Evolutionary conservation across 306 rosid species (phyloP).

Genomic region (Rosa lucieae): DNA sequence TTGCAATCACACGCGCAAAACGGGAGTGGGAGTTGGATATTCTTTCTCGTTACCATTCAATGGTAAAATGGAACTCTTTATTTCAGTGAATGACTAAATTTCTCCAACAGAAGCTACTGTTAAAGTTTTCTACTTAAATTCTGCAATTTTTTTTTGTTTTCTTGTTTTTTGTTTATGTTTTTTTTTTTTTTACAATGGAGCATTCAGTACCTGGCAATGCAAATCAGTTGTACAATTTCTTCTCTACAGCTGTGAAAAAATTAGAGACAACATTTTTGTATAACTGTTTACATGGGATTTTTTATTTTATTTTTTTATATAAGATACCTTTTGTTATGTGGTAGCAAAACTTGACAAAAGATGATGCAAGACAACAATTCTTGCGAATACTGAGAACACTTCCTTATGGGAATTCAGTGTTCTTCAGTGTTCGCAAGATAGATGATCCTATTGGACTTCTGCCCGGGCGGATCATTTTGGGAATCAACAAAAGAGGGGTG

Average conservation of each 20-base stretch:
- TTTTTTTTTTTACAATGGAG: not conserved
- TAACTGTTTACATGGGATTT: not conserved
- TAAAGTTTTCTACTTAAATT: not conserved
- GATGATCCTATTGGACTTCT: conserved; percentile 97
- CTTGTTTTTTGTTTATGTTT: too few species aligned
- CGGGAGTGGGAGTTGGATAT: conserved; percentile 96
- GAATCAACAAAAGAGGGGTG: conserved; percentile 97
- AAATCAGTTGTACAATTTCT: not conserved
- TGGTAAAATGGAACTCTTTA: conserved; percentile 50
- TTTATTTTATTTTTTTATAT: not conserved
- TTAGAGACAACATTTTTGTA: not conserved
- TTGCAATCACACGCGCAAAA: conserved; percentile 84
- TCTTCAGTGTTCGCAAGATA: conserved; percentile 87
- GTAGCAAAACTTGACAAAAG: conserved; percentile 80
- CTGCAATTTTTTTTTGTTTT: not conserved
- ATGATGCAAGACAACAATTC: conserved; percentile 92
- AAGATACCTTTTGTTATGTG: conserved; percentile 1
- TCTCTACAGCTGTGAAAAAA: not conserved
- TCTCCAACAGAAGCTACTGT: conserved; percentile 5
- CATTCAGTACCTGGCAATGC: not conserved
- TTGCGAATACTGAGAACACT: conserved; percentile 77
- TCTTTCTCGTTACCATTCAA: conserved; percentile 72
- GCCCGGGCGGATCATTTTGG: conserved; percentile 89
- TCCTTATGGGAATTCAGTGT: conserved; percentile 91
- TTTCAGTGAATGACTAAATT: not conserved